phyloP scores from a whole-genome alignment of 2,329 filamentous ascomycete genomes.

The Colletotrichum falcatum region DNA sequence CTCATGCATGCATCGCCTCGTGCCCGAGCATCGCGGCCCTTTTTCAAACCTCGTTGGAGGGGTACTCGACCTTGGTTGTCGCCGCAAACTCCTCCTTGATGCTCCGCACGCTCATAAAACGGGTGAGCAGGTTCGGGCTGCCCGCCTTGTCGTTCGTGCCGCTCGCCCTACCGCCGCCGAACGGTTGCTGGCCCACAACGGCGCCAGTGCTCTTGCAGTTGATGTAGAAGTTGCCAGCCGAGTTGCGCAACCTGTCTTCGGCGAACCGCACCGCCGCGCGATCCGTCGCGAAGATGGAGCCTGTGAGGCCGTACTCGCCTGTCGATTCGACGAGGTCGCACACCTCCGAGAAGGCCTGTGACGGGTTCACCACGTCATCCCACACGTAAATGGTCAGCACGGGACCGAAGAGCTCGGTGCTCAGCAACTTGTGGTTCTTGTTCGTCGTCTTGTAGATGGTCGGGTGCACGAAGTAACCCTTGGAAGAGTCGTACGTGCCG shows the following conservation, averaged over 20 bases:
- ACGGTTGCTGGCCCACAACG: constrained; percentile 79
- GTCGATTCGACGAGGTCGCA: constrained; percentile 77
- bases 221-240: constrained; percentile 87
- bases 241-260: constrained; percentile 77
- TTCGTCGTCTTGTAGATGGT: constrained; percentile 83
- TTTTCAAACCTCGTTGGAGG: constrained; percentile 74
- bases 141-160: constrained; percentile 82
- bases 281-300: constrained; percentile 80
- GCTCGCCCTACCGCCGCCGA: constrained; percentile 75
- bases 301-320: constrained; percentile 82
- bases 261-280: constrained; percentile 73
- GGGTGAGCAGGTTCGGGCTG: constrained; percentile 70
- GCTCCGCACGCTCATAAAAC: constrained; percentile 75
- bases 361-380: constrained; percentile 69
- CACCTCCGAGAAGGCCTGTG: constrained; percentile 66
- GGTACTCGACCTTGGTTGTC: constrained; percentile 73
- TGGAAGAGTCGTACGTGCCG: constrained; percentile 80
- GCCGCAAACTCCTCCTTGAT: constrained; percentile 82
- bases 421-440: constrained; percentile 79
- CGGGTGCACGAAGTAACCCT: constrained; percentile 86
- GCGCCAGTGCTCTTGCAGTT: constrained; percentile 85
- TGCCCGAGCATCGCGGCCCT: background rate
- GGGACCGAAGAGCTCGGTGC: constrained; percentile 85
- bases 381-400: constrained; percentile 82
- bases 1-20: background rate